Evolutionary conservation across 257 asterid genomes (phyloP), one percentile per base, ranked within the genome.

Genomic region (Petunia axillaris): DNA sequence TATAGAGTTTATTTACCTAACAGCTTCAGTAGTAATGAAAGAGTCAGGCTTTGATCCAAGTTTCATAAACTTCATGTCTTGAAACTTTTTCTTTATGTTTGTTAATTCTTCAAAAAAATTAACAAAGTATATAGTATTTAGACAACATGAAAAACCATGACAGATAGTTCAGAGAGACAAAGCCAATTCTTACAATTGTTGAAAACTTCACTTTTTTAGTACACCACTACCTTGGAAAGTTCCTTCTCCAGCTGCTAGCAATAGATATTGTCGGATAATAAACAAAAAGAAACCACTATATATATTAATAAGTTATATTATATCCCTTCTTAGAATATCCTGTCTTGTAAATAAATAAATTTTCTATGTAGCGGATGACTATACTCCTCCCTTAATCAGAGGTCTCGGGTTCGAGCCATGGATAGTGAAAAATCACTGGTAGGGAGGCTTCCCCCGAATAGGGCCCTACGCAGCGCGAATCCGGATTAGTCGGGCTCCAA

Each of bases 1-100:
- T 6, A 5, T 10, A 11, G 55, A 58, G 35, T 36, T 0, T 16
- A 41, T 39, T 80, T 84, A 90, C 97, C 97, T 89, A 2, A 84
- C 85, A 73, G 88, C 65, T 44, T 90, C 91, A 79, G 88, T 83
- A n/a, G 92, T 82, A 75, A 82, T 86, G 89, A 90, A 90, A 81
- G 93, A 87, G 81, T 90, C 92, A 48, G 93, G 89, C 4, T 89
- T 84, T 83, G 89, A 84, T 81, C 94, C 91, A 57, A 89, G 91
- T 83, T 90, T 90, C 91, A 90, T 90, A 70, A 89, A 90, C 90
- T 90, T 89, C 93, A 90, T 78, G 66, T 59, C 64, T 14, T 65
- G 44, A 60, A 63, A 43, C 54, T 15, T 37, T 25, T 60, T 15
- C 54, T 67, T 68, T 68, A 43, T 68, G 58, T 68, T 48, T 48